Evolutionary conservation across 116 monocot genomes (phyloP), one percentile per base, ranked within the genome.

Genomic region (Phalaenopsis hybrid): DNA sequence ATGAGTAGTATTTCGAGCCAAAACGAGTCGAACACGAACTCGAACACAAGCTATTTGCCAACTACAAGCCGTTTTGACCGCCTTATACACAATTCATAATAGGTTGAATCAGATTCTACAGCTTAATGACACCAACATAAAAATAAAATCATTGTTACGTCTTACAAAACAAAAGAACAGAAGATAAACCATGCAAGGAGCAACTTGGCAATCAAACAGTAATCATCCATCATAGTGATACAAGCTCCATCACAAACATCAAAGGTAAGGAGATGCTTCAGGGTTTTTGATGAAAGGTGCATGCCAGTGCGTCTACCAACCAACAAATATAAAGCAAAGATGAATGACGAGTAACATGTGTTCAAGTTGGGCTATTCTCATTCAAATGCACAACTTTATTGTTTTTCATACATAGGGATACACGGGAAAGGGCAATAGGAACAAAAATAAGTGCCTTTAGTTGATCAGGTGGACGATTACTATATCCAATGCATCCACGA

Each of bases 311-410:
- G 55, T 55, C 55, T 15, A 55, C 55, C 2, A 55, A 55, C 48
- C 48, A 48, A n/a, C n/a, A n/a, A n/a, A 15, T 55, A 15, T 55
- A 55, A 15, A 55, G 15, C 13, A 55, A 55, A 15, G 55, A 55
- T 55, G 48, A 48, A n/a, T n/a, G n/a, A n/a, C n/a, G n/a, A n/a
- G n/a, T n/a, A n/a, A n/a, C n/a, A n/a, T n/a, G n/a, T n/a, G n/a
- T n/a, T n/a, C n/a, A n/a, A n/a, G n/a, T n/a, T n/a, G n/a, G n/a
- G n/a, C n/a, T n/a, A 48, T 48, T 48, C 72, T 41, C 72, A 72
- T 41, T 72, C 72, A 72, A 72, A 67, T 67, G 67, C 67, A 67
- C 67, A 67, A 67, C 25, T 10, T 23, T 67, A 67, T 67, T 67
- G 10, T 11, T 67, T 67, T 72, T 6, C 37, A 72, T 41, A 72